These are phyloP conservation scores for Solanum corneliomulleri DNA, from an alignment of 257 asterid genomes.

Conservation along the genomic window DNA sequence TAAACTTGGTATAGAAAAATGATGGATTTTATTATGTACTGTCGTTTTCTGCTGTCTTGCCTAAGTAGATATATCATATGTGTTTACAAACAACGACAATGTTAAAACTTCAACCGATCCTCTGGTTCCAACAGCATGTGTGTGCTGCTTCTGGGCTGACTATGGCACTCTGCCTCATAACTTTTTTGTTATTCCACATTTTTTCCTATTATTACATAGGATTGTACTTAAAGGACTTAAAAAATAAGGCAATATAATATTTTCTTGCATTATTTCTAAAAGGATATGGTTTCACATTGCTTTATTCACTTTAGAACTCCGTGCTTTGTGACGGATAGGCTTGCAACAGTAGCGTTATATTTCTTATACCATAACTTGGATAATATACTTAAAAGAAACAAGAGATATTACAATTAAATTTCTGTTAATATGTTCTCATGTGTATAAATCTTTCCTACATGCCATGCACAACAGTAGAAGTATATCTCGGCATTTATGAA, in stretches of 20 bases:
- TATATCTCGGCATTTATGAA: neutral
- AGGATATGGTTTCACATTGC: neutral
- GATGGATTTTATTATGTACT: neutral
- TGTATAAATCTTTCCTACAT: neutral
- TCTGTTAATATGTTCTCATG: neutral
- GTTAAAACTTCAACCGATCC: neutral
- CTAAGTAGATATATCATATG: neutral
- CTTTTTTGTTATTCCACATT: neutral
- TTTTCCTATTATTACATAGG: neutral
- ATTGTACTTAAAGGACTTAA: neutral
- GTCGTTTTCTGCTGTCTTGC: neutral
- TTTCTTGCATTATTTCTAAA: neutral
- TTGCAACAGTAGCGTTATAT: neutral
- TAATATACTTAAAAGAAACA: neutral
- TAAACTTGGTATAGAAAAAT: neutral
- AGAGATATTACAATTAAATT: neutral
- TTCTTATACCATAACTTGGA: neutral
- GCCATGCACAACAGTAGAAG: neutral
- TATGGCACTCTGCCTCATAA: neutral
- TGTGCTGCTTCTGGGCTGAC: neutral
- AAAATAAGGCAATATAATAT: neutral
- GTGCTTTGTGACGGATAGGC: neutral
- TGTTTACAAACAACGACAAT: neutral
- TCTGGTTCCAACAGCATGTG: neutral
- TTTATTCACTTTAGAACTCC: neutral